Base-by-base conservation (phyloP, 164 flowering plant species). In the Euptelea pleiosperma region DNA sequence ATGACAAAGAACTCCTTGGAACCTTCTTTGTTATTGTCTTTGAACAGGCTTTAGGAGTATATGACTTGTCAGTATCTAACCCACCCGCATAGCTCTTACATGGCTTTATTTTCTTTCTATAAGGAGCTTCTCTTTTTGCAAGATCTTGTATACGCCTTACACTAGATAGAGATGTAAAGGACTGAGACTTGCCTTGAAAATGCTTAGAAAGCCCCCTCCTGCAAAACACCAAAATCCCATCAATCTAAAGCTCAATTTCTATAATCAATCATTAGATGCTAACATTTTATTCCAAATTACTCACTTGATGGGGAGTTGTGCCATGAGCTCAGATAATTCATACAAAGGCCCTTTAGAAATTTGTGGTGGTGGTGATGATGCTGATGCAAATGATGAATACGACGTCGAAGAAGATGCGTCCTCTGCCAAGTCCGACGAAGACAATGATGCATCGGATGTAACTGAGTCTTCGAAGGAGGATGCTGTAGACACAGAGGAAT, bases 241-340 rank as follows among this genome's bases (percentile, higher is more conserved):
- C 18, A 29, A 15, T 8, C 35, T 21, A 18, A 29, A 7, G 26
- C 3, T 26, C 8, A 50, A 18, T n/a, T 3, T 21, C 16, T 0
- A 31, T 41, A 12, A 14, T 42, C 15, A 33, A 41, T 14, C 1
- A 44, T 36, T 18, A 31, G 14, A 47, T 33, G 21, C 26, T 24
- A 8, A 12, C 16, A 41, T n/a, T 12, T 8, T 30, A 30, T 25
- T 2, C 25, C 28, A 36, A 43, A 30, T 40, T 57, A 59, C 89
- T 82, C 58, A 87, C 92, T 84, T 87, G 66, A 87, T 79, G n/a
- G 97, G 97, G 19, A 91, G 89, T 29, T 81, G 83, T 41, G 67
- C 70, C 91, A 87, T 79, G 67, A 91, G 86, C 33, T 77, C 87
- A 2, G 93, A 78, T 37, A 91, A 57, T 60, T 86, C 89, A 73